Conservation (phyloP, 2,329 filamentous ascomycete species). For the Aspergillus alliaceus region DNA sequence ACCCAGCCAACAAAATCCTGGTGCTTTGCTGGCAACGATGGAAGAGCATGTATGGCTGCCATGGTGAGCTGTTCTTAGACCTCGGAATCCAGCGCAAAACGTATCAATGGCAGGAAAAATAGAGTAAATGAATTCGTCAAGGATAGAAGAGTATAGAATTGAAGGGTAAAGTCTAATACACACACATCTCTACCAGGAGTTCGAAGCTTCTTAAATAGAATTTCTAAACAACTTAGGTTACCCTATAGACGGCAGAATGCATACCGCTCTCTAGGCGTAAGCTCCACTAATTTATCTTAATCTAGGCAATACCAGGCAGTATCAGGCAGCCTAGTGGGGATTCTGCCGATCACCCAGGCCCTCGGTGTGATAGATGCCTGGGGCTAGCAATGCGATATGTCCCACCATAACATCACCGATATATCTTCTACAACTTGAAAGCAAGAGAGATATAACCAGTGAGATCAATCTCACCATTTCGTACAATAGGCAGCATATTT, state of each 20-base stretch:
- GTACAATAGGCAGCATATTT: neutral
- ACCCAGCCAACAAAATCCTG: constrained; percentile 29
- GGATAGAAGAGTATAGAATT: neutral
- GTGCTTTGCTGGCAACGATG: constrained; percentile 30
- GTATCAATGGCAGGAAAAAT: neutral
- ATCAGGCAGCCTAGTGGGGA: neutral
- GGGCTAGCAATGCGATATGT: neutral
- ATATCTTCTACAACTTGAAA: no score
- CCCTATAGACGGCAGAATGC: neutral
- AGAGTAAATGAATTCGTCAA: neutral
- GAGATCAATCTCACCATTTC: neutral
- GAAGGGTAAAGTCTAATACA: neutral
- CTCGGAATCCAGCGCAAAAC: no score
- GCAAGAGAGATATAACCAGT: no score
- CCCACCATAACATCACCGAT: neutral
- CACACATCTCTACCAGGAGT: neutral
- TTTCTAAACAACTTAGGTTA: neutral
- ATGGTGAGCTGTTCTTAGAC: constrained; percentile 3
- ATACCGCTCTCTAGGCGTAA: neutral
- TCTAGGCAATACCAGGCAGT: constrained; percentile 1
- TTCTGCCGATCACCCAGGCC: neutral
- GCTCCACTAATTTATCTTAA: neutral
- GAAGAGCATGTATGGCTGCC: constrained; percentile 16
- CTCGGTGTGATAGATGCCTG: neutral
- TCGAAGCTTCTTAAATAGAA: neutral